Base-by-base conservation (phyloP, 2,329 filamentous ascomycete species). In the Amauroascus niger region DNA sequence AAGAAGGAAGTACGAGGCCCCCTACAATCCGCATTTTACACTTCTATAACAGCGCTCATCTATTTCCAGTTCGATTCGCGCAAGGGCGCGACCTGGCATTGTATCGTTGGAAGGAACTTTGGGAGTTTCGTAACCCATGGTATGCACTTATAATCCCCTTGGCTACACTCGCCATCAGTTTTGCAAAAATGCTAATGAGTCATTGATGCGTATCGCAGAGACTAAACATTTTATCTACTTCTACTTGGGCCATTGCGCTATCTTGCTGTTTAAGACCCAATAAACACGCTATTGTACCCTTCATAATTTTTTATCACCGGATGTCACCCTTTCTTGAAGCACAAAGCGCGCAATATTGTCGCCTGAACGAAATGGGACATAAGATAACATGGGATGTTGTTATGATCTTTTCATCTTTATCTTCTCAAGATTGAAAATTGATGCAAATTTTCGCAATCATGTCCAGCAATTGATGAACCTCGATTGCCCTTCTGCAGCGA, bases 151-250 rank as follows among this genome's bases (percentile, higher is more conserved):
- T 39, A n/a, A 20, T 45, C 18, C 20, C 30, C 16, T 22, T 14
- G 24, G 14, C 32, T 43, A 8, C 14, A 6, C 11, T 26, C 9
- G 20, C 33, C 28, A 13, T 30, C 39, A 14, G 13, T 26, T 9
- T 24, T 24, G 6, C n/a, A 14, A 41, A n/a, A n/a, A 2, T 11
- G 24, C 5, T 41, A 13, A 24, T 14, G 8, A 22, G 22, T 24
- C 11, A 13, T 35, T 49, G 20, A 52, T 32, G n/a, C 13, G n/a
- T 13, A 14, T 13, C 8, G 35, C 75, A 96, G 93, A 97, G 73
- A 97, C 93, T 26, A 97, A 97, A 76, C 93, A 98, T 74, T 98
- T 98, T 77, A 96, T 98, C 71, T 98, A 98, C 77, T 98, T 98
- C 77, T 98, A 98, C 76, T 86, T 98, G 56, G 93, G 93, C 52